Evolutionary conservation across 2,329 filamentous ascomycete genomes (phyloP), one percentile per base, ranked within the genome.

Genomic region (Trichothecium roseum): DNA sequence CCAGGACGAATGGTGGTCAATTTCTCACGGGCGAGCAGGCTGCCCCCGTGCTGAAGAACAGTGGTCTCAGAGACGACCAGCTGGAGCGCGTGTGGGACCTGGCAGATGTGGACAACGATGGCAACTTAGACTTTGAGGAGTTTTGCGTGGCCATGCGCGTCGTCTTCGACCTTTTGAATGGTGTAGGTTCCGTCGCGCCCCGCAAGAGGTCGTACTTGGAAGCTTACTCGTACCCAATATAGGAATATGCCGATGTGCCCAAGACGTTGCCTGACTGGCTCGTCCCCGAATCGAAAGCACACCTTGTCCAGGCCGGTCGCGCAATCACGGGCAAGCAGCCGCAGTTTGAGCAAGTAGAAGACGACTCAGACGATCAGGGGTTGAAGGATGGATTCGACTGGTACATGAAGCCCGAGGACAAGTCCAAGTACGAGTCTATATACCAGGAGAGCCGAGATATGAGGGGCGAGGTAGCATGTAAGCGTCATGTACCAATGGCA

Each of bases 131-230:
- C 63, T 98, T 98, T 66, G 91, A 98, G 64, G 91, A 98, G 69
- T 98, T 98, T 59, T 98, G 91, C 60, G 91, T 98, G 39, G 91
- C 88, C 28, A 98, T 98, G 91, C 78, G 91, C 53, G 68, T 98
- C 52, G 95, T 96, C 51, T 98, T 96, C 59, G 91, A 98, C 57
- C 67, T 96, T 45, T 79, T 98, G 49, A 98, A 98, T 53, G 91
- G 91, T 50, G 85, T 93, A 70, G 16, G 40, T 6, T 8, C 2
- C 14, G 13, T 18, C 13, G 5, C 15, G 14, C 16, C 28, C 15
- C 13, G 26, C 8, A 16, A 9, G 12, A 28, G 18, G 29, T 14
- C n/a, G 9, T 42, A 31, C 9, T 10, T 14, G 14, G 9, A 17
- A 37, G 45, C 24, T 37, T 28, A n/a, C 38, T 32, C 26, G 20